Base-by-base conservation (phyloP, 805 yeast species). In the Yarrowia bubula region DNA sequence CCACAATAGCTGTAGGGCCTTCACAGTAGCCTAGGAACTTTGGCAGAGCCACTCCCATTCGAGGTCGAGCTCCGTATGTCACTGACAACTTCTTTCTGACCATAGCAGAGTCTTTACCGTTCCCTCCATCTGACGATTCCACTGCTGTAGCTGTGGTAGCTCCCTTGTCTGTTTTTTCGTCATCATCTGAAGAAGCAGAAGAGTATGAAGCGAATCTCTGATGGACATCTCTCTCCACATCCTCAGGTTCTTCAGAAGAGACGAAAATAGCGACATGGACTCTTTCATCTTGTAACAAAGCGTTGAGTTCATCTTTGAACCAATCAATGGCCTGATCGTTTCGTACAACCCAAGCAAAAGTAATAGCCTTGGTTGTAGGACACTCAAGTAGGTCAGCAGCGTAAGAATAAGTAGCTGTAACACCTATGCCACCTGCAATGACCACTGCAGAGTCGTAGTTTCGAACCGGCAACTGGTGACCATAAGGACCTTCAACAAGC, bases 351-450 rank as follows among this genome's bases (percentile, higher is more conserved):
- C 78, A 75, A 15, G 70, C 51, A 53, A 77, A 67, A 65, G 69
- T 71, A 44, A 72, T 64, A 22, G 65, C 63, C 15, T 70, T 67
- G 35, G 43, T 37, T 13, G 48, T 44, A 15, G 65, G 63, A 9
- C 44, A 47, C n/a, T 63, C 42, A 6, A 39, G 32, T 31, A 71
- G 37, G 37, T 70, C 70, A 14, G 51, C 55, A 14, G 72, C 72
- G 50, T 83, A 79, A 4, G 83, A 75, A 65, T 81, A 81, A 17
- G 84, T 79, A 1, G 85, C 91, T 0, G 93, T 86, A 61, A 89
- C 78, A 60, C 95, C 96, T 65, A 85, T 84, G 22, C 95, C 95
- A 60, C 92, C 92, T 8, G 92, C 88, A 32, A 89, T 68, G 51
- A 87, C 79, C 2, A 87, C 80, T 4, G 86, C 81, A 62, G 83